Evolutionary conservation across 768 basidiomycete genomes (phyloP), one percentile per base, ranked within the genome.

Genomic region (Hericium coralloides): DNA sequence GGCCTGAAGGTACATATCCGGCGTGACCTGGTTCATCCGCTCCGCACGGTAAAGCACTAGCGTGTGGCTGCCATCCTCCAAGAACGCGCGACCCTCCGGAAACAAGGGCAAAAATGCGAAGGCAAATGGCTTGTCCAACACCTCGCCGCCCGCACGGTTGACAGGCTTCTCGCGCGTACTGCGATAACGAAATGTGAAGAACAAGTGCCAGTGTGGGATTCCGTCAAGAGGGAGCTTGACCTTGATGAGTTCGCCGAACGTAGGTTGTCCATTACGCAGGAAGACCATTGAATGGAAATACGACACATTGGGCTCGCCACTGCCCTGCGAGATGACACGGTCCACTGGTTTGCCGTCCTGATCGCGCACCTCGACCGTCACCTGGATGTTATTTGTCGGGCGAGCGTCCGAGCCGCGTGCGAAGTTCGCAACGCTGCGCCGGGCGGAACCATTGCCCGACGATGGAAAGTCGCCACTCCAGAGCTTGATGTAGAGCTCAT

Each of bases 401-500:
- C 80, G 72, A 2, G 79, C 78, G 60, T 85, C 76, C 59, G 75
- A 74, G 52, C 76, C 76, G 54, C 85, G 79, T 20, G 83, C 77
- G 69, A 89, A 81, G 55, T 70, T 74, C 59, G 76, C 77, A 52
- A 89, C 76, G 61, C 76, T 79, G 26, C 74, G 70, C 47, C 86
- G 85, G 3, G 85, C 75, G 45, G 74, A 71, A 25, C 72, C 71
- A 43, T 69, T 70, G 58, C 80, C 79, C 3, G 80, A 75, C 0
- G 81, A 72, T 2, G 77, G 72, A 67, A 98, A 98, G 60, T 93
- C 89, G 39, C 92, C 95, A 55, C 85, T 87, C 94, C 94, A 98
- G 0, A 98, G 79, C 69, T 97, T 97, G 74, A 98, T 81, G 70
- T 98, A 98, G 12, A 98, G 77, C 61, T 98, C 95, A 65, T 98